Percentiles rank a stretch among this genome's conserved stretches.
These are phyloP conservation scores for Penicillium griseofulvum DNA, from an alignment of 2,329 filamentous ascomycete species.

Conservation along the genomic window DNA sequence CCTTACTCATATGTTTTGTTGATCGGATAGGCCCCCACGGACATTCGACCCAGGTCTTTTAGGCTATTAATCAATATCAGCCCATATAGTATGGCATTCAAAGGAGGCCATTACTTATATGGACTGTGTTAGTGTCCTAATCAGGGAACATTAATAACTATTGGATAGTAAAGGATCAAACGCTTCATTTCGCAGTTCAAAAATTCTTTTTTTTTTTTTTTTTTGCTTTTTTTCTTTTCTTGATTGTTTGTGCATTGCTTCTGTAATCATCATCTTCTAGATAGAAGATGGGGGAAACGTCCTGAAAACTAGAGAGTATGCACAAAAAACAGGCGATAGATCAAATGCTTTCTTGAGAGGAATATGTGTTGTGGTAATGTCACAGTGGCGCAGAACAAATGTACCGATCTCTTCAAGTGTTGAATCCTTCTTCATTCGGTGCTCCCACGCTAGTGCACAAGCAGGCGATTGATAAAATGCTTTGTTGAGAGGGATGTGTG, in stretches of 20 bases:
- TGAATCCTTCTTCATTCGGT: no score
- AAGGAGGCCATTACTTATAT: background rate
- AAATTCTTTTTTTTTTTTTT: background rate
- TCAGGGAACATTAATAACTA: fast-evolving
- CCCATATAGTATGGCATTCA: background rate
- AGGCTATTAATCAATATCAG: background rate
- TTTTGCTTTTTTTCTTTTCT: no score
- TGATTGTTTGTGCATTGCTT: background rate
- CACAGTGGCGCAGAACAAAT: no score
- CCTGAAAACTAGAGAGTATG: background rate
- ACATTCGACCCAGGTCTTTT: no score
- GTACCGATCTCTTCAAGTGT: no score
- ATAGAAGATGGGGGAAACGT: background rate
- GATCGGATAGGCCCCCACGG: no score
- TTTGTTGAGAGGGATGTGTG: background rate
- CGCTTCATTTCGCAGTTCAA: background rate
- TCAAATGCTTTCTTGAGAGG: background rate
- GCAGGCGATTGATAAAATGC: background rate
- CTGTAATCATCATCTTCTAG: background rate
- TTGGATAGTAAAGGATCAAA: background rate
- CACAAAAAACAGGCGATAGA: background rate
- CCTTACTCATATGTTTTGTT: no score
- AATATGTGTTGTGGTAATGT: no score
- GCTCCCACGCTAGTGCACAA: no score
- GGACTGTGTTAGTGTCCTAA: background rate